Conservation (phyloP, 2,329 filamentous ascomycete species). For the Dactylellina sp. region DNA sequence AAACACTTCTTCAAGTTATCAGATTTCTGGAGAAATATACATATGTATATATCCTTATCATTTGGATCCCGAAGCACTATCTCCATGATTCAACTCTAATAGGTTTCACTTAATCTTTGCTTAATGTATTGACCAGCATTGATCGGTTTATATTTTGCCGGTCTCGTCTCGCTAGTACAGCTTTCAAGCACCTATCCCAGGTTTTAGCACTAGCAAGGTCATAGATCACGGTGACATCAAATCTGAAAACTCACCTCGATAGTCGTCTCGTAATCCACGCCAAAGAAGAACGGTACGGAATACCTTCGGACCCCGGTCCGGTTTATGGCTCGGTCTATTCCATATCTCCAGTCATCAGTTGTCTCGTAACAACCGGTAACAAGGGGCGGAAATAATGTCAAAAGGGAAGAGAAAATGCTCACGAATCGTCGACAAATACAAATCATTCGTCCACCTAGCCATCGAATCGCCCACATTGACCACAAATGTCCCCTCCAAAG, state of each 20-base stretch:
- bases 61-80: no score
- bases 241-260: slow-evolving; percentile 43
- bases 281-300: slow-evolving; percentile 71
- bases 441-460: slow-evolving; percentile 68
- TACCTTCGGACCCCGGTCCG: slow-evolving; percentile 68
- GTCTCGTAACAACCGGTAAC: not conserved
- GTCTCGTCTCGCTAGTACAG: slow-evolving; percentile 30
- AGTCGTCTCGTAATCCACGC: slow-evolving; percentile 67
- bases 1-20: no score
- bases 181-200: slow-evolving; percentile 32
- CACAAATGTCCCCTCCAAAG: slow-evolving; percentile 66
- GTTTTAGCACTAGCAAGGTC: not conserved
- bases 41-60: no score
- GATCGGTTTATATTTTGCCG: slow-evolving; percentile 43
- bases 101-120: slow-evolving; percentile 48
- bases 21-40: no score
- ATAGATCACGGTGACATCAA: no score
- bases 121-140: slow-evolving; percentile 55
- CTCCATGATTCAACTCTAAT: slow-evolving; percentile 15
- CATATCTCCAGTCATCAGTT: not conserved
- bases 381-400: no score
- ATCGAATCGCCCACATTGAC: slow-evolving; percentile 70
- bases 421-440: slow-evolving; percentile 67
- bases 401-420: slow-evolving; percentile 61
- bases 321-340: slow-evolving; percentile 58